These are phyloP conservation scores for Neohortaea acidophila DNA, from an alignment of 495 filamentous ascomycete genomes.

Conservation along the genomic window DNA sequence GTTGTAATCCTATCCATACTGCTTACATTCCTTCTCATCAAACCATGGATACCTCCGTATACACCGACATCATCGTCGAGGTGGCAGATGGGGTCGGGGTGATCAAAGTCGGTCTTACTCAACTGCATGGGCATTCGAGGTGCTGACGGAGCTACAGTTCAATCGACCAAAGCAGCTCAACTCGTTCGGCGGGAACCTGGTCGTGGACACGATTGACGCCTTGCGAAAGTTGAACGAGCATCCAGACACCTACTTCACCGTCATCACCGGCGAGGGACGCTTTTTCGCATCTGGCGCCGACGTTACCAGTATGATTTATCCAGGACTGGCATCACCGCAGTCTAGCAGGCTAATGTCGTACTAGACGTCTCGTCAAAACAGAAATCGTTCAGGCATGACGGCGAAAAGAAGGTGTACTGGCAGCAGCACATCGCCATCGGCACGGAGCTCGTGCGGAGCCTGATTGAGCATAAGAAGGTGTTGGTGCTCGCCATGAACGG, in stretches of 20 bases:
- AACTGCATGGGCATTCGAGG: neutral
- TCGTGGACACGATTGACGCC: constrained; percentile 20
- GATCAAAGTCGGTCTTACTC: constrained; percentile 15
- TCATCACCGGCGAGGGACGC: constrained; percentile 23
- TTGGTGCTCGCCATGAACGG: constrained; percentile 26
- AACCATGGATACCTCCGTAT: constrained; percentile 14
- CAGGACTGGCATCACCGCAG: neutral
- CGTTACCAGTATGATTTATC: constrained; percentile 16
- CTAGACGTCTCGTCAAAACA: constrained; percentile 1
- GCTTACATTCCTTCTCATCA: no score
- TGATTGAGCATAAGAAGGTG: constrained; percentile 27
- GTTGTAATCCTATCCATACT: no score
- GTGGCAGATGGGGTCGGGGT: constrained; percentile 23
- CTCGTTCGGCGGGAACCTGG: constrained; percentile 24
- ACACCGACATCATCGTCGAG: constrained; percentile 24
- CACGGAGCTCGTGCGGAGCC: constrained; percentile 22
- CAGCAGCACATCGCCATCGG: constrained; percentile 1
- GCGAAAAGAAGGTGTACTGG: constrained; percentile 20
- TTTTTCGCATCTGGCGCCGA: constrained; percentile 26
- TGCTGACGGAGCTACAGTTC: constrained; percentile 14
- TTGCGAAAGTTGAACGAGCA: constrained; percentile 21
- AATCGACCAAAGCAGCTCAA: constrained; percentile 25
- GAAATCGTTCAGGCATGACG: constrained; percentile 15
- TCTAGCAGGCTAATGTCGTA: neutral
- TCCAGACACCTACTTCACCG: constrained; percentile 23